Evolutionary conservation across 108 stramenopile genomes (phyloP).

Genomic region (Cyclotella cryptica): DNA sequence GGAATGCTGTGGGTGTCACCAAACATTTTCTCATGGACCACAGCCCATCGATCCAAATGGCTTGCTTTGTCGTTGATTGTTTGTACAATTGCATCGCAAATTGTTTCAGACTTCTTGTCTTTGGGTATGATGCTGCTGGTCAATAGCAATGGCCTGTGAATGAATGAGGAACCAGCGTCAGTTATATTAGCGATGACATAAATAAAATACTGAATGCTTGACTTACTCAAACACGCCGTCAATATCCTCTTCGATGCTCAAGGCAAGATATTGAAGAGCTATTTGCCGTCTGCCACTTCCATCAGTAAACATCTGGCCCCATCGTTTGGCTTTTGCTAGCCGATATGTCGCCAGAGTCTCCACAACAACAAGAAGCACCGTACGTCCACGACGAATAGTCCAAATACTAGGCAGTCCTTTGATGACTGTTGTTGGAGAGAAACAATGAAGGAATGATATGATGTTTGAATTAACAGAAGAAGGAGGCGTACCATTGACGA

Average conservation of each 20-base stretch:
- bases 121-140: conserved; percentile 4
- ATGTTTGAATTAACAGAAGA: conserved; percentile 6
- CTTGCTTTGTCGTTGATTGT: conserved; percentile 13
- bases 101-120: conserved; percentile 13
- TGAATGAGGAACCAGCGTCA: neutral
- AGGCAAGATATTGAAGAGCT: conserved; percentile 8
- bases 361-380: conserved; percentile 19
- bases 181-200: neutral
- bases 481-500: conserved; percentile 17
- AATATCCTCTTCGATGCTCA: conserved; percentile 8
- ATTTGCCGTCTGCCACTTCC: conserved; percentile 10
- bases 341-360: conserved; percentile 9
- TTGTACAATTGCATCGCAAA: conserved; percentile 2
- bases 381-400: conserved; percentile 14
- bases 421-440: conserved; percentile 16
- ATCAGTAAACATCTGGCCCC: conserved; percentile 19
- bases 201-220: neutral
- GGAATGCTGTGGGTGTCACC: conserved; percentile 4
- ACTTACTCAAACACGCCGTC: conserved; percentile 7
- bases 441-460: neutral
- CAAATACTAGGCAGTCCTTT: conserved; percentile 22
- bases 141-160: conserved; percentile 2
- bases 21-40: conserved; percentile 3
- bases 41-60: neutral
- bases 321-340: conserved; percentile 5